Conservation (phyloP, 176 grass and related monocot species). For the Panicum miliaceum region DNA sequence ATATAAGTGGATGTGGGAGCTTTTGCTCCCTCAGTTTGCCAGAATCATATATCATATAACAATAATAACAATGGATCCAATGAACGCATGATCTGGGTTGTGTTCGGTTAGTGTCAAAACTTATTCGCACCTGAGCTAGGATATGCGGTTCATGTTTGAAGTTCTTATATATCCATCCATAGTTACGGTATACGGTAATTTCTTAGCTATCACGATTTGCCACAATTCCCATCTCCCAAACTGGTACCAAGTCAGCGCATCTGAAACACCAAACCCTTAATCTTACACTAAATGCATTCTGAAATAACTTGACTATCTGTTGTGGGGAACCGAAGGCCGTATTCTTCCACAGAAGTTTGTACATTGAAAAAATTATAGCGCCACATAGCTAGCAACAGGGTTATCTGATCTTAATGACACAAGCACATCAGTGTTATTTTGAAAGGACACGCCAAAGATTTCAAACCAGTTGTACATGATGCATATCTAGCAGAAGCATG, state of each 20-base stretch:
- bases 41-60: no score
- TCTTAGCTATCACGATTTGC: neutral
- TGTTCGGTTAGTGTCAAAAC: neutral
- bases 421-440: neutral
- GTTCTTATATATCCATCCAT: neutral
- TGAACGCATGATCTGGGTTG: neutral
- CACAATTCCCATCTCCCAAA: neutral
- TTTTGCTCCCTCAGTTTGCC: no score
- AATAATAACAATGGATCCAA: neutral
- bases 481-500: neutral
- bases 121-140: no score
- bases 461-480: slow-evolving; percentile 10
- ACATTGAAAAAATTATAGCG: neutral
- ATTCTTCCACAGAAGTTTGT: neutral
- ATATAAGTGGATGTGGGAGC: neutral
- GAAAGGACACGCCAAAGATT: neutral
- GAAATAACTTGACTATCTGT: neutral
- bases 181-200: neutral
- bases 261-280: no score
- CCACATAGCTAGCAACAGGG: neutral
- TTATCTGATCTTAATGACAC: neutral
- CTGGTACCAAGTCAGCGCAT: neutral
- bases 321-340: neutral
- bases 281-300: neutral
- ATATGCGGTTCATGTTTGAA: neutral